Evolutionary conservation across 495 filamentous ascomycete species (phyloP).

Genomic region (Trichocladium uniseriatum): DNA sequence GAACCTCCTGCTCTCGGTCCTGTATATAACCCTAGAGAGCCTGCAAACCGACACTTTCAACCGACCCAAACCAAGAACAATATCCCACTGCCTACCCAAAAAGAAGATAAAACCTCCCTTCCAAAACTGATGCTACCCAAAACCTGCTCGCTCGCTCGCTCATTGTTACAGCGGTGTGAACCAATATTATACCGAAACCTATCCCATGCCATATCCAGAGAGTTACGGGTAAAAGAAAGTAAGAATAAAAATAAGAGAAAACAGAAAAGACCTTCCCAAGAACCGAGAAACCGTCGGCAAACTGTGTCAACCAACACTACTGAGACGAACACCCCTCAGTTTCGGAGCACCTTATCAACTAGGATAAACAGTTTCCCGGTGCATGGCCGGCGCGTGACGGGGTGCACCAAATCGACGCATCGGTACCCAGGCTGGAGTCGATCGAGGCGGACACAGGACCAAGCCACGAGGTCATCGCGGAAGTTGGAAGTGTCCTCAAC

Average conservation of each 20-base stretch:
- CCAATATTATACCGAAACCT: background rate
- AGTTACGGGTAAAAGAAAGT: background rate
- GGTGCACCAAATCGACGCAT: conserved; percentile 60
- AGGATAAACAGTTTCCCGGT: conserved; percentile 61
- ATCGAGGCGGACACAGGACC: conserved; percentile 85
- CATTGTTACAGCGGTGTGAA: background rate
- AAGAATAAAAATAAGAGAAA: background rate
- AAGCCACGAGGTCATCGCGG: conserved; percentile 60
- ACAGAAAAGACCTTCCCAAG: background rate
- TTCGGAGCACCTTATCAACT: conserved; percentile 37
- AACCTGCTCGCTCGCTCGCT: background rate
- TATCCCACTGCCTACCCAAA: too few relatives aligned
- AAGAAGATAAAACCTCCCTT: background rate
- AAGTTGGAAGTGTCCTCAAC: conserved; percentile 53
- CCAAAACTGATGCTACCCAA: background rate
- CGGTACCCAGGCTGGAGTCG: conserved; percentile 68
- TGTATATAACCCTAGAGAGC: too few relatives aligned
- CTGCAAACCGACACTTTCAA: too few relatives aligned
- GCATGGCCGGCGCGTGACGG: conserved; percentile 27
- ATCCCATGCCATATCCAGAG: background rate
- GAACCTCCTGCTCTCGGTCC: background rate
- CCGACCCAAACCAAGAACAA: too few relatives aligned
- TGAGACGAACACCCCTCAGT: background rate
- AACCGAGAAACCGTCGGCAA: background rate
- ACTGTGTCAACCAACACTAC: background rate